Conservation (phyloP, 192 early-diverging fungal genomes). For the Spizellomyces punctatus region DNA sequence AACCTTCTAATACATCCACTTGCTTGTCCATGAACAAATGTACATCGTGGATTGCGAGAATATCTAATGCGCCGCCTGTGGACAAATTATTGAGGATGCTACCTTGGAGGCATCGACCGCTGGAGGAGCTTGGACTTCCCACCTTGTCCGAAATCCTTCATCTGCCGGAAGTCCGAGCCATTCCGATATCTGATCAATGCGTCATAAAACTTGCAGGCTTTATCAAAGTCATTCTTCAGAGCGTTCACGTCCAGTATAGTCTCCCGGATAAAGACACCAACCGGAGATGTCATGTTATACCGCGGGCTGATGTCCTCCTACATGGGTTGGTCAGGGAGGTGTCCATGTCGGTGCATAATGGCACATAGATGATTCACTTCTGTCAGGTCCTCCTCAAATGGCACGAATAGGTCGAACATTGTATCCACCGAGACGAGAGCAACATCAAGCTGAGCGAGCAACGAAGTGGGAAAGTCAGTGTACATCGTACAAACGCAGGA, state of each 20-base stretch:
- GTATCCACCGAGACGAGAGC: neutral
- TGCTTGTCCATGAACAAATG: no score
- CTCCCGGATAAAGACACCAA: neutral
- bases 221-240: neutral
- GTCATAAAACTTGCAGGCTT: neutral
- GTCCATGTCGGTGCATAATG: neutral
- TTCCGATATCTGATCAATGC: no score
- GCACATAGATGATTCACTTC: neutral
- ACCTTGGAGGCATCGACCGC: no score
- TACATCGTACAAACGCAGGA: no score
- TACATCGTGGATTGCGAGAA: no score
- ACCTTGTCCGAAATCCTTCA: no score
- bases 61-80: no score
- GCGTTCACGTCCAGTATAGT: neutral
- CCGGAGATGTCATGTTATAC: neutral
- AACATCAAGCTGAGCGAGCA: neutral
- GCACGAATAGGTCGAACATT: neutral
- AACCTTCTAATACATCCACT: no score
- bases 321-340: neutral
- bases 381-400: conserved; percentile 1
- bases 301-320: neutral
- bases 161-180: no score
- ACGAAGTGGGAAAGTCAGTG: no score
- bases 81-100: no score
- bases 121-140: no score